These are phyloP conservation scores for Amanita exitialis DNA, from an alignment of 768 basidiomycete species.

Conservation along the genomic window DNA sequence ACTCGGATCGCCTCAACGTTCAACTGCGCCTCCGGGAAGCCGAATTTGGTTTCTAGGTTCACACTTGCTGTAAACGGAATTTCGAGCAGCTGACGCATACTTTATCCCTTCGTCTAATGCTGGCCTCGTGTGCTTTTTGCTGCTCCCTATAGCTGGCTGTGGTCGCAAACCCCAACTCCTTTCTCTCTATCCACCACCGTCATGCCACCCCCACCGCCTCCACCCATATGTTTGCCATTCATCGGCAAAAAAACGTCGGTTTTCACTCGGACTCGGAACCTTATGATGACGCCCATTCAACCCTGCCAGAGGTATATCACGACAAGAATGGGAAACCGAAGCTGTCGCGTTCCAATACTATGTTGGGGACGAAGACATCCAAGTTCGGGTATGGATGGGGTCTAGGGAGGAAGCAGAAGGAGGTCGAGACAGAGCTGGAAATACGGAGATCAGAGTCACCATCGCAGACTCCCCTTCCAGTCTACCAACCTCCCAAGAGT, in stretches of 20 bases:
- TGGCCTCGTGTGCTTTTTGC: conserved; percentile 3
- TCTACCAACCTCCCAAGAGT: conserved; percentile 8
- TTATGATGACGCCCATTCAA: conserved; percentile 37
- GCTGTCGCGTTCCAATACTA: conserved; percentile 39
- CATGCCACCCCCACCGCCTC: conserved; percentile 47
- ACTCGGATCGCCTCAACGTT: too few species aligned
- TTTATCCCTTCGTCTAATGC: conserved; percentile 1
- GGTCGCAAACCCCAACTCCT: conserved; percentile 16
- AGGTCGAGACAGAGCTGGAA: conserved; percentile 21
- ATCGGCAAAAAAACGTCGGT: conserved; percentile 35
- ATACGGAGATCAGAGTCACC: conserved; percentile 15
- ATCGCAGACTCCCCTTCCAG: conserved; percentile 10
- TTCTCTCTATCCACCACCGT: too few species aligned
- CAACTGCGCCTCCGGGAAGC: too few species aligned
- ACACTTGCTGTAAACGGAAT: not conserved
- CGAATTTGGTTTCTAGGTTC: too few species aligned
- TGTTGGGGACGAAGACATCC: conserved; percentile 50
- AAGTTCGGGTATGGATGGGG: conserved; percentile 73
- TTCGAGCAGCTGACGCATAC: not conserved
- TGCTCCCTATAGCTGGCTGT: conserved; percentile 6
- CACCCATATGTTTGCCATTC: conserved; percentile 56
- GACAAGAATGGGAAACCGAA: conserved; percentile 31
- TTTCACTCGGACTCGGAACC: conserved; percentile 48
- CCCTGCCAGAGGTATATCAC: conserved; percentile 21
- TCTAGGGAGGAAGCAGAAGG: conserved; percentile 43